Base-by-base conservation (phyloP, 441 rosid species). In the Aleurites moluccanus region DNA sequence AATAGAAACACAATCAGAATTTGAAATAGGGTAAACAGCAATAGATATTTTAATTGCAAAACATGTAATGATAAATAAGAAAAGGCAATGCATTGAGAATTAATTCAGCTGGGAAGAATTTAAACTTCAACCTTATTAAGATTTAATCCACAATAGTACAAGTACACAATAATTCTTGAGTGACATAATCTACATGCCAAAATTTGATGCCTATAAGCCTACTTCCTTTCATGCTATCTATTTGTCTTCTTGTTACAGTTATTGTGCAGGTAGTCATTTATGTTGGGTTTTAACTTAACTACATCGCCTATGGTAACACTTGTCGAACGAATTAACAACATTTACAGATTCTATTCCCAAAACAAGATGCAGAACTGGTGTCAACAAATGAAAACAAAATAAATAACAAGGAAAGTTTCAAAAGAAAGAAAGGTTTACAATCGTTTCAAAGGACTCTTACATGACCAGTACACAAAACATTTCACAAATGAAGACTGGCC, bases 151-250 rank as follows among this genome's bases (percentile, higher is more conserved):
- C 45, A 76, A 60, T 21, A 79, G 20, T 73, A 79, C 84, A 88
- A 68, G 18, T 65, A 72, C 81, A 78, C 59, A 74, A 81, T 82
- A 81, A 79, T 79, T 63, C 74, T 70, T 77, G 56, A 28, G 70
- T 80, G 77, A 73, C 82, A 79, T 67, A 65, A 66, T 82, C 84
- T 80, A 85, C 83, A 79, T 62, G 60, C 65, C 71, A 72, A 78
- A 49, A 21, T 67, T 78, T 63, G 69, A 60, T 77, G 82, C 63
- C 81, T 80, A 74, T 79, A 67, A 76, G 64, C 82, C 86, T 82
- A 75, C 70, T 76, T 75, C 74, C 82, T 83, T 83, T 77, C 72
- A 64, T 69, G 80, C 79, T 73, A 81, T 67, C 49, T 74, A 72
- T 62, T 33, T 72, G 64, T 76, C 81, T 79, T 69, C 75, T 66